Base-by-base conservation (phyloP, 768 basidiomycete species). In the Rhodotorula paludigena region DNA sequence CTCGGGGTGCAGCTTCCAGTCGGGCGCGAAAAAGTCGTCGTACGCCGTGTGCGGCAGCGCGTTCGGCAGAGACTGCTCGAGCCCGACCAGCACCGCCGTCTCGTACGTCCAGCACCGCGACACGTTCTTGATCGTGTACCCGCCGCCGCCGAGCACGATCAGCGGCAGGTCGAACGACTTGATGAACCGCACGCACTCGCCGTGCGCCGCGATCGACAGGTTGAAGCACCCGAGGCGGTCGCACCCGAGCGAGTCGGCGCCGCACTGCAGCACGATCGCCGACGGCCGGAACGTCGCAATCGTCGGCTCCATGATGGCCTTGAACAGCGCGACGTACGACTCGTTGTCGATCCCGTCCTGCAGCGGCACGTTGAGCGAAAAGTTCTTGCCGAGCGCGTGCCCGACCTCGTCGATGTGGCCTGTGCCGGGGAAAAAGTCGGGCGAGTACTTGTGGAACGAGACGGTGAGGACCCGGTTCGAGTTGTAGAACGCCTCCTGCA, bases 21-120 rank as follows among this genome's bases (percentile, higher is more conserved):
- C 83, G 72, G 94, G 92, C 25, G 85, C 85, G 80, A 96, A 99
- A 79, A 92, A 98, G 11, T 88, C 82, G 74, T 96, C 90, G 79
- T 97, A 99, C 2, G 89, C 85, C 1, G 92, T 97, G 32, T 81
- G 80, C 0, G 94, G 94, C 15, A 99, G 85, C 66, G 88, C 86
- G 79, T 94, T 88, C 0, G 92, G 88, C 36, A 99, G 84, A 5
- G 65, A 52, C 0, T 87, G 85, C 15, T 76, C 69, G 1, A 87
- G 84, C 23, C 89, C 91, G 53, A 96, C 87, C 14, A 94, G 85
- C 1, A 98, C 89, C 20, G 90, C 87, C 0, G 96, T 99, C 78
- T 99, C 94, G 81, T 99, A 94, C 41, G 94, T 87, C 94, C 94
- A 99, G 77, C 94, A 99, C n/a, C 94, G 85, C 53, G 89, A 89